Percentiles rank a stretch among this genome's conserved stretches.
Evolutionary conservation across 345 rosid genomes (phyloP).

Genomic region (Citrus maxima): DNA sequence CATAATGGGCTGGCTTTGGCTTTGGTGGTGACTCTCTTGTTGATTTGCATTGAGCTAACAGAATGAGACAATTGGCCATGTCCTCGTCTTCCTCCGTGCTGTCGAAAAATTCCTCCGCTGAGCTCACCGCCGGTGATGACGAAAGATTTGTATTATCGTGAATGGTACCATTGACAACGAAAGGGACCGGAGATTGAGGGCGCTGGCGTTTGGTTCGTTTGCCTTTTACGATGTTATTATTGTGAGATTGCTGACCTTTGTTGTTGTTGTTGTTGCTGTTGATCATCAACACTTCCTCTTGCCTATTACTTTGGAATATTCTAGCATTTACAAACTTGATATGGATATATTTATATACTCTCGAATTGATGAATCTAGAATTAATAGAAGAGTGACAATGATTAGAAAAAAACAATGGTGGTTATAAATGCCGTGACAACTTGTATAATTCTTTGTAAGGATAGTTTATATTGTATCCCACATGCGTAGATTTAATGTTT

Average conservation of each 20-base stretch:
- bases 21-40: slow-evolving; percentile 14
- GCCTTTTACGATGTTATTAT: slow-evolving; percentile 47
- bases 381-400: no score
- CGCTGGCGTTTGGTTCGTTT: slow-evolving; percentile 79
- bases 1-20: not conserved
- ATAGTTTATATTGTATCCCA: no score
- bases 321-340: no score
- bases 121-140: slow-evolving; percentile 29
- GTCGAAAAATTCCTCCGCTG: slow-evolving; percentile 29
- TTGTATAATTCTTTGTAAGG: no score
- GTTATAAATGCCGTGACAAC: no score
- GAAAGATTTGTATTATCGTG: slow-evolving; percentile 7
- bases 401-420: no score
- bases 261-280: not conserved
- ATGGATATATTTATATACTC: no score
- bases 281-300: no score
- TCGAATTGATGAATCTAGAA: no score
- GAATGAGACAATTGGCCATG: slow-evolving; percentile 92
- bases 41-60: slow-evolving; percentile 70
- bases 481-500: no score
- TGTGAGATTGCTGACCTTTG: slow-evolving; percentile 26
- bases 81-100: slow-evolving; percentile 75
- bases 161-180: slow-evolving; percentile 25
- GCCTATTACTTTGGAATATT: no score
- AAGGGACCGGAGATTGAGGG: slow-evolving; percentile 57